Evolutionary conservation across 2,329 filamentous ascomycete genomes (phyloP).

Genomic region (Aureobasidium sp.): DNA sequence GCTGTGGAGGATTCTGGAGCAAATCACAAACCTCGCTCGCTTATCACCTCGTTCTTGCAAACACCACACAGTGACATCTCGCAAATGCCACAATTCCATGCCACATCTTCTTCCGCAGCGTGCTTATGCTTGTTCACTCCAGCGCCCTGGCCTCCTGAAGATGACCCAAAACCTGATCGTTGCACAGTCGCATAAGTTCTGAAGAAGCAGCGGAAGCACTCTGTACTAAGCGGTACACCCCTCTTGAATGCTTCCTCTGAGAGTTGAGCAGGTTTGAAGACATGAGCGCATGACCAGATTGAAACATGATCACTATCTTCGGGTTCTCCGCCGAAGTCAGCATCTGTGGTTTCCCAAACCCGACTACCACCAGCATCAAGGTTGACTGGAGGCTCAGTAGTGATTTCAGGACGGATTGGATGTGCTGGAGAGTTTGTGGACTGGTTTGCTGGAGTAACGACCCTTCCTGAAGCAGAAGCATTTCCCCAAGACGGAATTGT

Average conservation of each 20-base stretch:
- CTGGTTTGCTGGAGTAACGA: not conserved
- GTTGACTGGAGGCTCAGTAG: not conserved
- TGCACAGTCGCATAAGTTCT: not conserved
- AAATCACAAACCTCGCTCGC: not conserved
- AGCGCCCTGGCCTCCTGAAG: too few species aligned
- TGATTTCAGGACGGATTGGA: not conserved
- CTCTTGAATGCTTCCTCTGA: slow-evolving; percentile 16
- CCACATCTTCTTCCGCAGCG: slow-evolving; percentile 4
- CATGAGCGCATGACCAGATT: slow-evolving; percentile 25
- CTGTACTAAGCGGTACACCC: slow-evolving; percentile 20
- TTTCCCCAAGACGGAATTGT: not conserved
- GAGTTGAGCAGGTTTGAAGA: slow-evolving; percentile 17
- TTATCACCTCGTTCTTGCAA: slow-evolving; percentile 10
- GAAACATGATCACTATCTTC: slow-evolving; percentile 20
- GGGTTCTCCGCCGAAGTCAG: slow-evolving; percentile 20
- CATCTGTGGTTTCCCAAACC: slow-evolving; percentile 1
- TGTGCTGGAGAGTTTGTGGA: not conserved
- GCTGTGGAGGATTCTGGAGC: not conserved
- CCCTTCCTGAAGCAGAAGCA: not conserved
- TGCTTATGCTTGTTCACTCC: not conserved
- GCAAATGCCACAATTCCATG: slow-evolving; percentile 17
- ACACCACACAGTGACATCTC: slow-evolving; percentile 17
- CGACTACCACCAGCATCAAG: slow-evolving; percentile 14
- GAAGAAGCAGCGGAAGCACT: slow-evolving; percentile 24
- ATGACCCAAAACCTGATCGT: slow-evolving; percentile 1